A percentile compares a stretch with the other conserved stretches of the same genome.
These are phyloP conservation scores for Croton setiger DNA, from an alignment of 441 rosid species.

Conservation along the genomic window DNA sequence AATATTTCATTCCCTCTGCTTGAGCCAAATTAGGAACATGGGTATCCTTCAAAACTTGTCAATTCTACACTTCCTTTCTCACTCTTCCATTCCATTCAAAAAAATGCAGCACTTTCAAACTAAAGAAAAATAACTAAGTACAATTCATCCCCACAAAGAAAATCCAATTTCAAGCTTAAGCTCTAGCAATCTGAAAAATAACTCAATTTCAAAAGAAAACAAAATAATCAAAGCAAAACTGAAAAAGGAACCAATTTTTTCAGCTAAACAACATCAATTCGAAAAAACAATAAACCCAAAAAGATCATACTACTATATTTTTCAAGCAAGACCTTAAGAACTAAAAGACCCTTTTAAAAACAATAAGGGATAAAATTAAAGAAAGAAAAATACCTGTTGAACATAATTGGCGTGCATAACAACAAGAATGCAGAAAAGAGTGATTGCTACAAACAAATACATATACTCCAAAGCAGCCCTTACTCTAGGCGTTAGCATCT, in stretches of 20 bases:
- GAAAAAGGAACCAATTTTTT: neutral
- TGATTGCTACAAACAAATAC: slow-evolving; percentile 71
- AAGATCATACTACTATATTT: neutral
- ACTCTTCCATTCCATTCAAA: neutral
- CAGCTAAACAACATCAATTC: neutral
- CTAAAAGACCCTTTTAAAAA: neutral
- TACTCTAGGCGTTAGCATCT: slow-evolving; percentile 71
- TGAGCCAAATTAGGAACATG: neutral
- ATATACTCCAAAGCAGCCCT: slow-evolving; percentile 83
- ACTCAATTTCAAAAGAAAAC: neutral
- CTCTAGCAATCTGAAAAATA: neutral
- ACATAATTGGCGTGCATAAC: slow-evolving; percentile 99
- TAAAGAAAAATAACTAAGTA: neutral
- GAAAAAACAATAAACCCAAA: neutral
- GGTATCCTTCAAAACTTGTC: neutral
- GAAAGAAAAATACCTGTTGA: slow-evolving; percentile 64
- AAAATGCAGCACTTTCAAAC: neutral
- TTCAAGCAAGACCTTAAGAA: neutral
- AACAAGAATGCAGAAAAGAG: slow-evolving; percentile 82
- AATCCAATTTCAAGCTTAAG: neutral
- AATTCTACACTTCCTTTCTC: neutral
- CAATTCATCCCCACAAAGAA: neutral
- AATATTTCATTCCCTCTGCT: neutral
- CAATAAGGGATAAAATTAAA: neutral
- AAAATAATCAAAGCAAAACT: neutral